Evolutionary conservation across 805 yeast species (phyloP).

Genomic region (Candida railenensis): DNA sequence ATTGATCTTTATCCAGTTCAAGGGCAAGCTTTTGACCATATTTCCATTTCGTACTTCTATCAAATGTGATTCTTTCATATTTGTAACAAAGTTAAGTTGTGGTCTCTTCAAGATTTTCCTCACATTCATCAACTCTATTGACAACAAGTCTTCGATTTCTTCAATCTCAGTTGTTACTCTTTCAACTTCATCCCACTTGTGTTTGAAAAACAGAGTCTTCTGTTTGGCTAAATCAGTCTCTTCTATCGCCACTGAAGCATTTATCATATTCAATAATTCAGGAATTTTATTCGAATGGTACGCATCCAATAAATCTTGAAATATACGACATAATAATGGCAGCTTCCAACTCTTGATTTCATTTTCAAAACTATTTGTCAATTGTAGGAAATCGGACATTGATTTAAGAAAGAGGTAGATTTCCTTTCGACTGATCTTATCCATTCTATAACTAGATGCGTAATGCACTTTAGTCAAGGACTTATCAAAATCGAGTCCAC

Average conservation of each 20-base stretch:
- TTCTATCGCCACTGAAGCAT: conserved; percentile 51
- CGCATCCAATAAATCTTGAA: conserved; percentile 36
- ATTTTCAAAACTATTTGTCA: conserved; percentile 31
- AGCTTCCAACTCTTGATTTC: conserved; percentile 35
- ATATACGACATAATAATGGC: conserved; percentile 32
- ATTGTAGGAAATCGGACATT: conserved; percentile 24
- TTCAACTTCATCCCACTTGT: conserved; percentile 41
- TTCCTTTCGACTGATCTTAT: conserved; percentile 32
- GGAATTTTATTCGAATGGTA: conserved; percentile 29
- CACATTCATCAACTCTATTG: conserved; percentile 51
- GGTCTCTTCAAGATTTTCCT: conserved; percentile 53
- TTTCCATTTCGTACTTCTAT: conserved; percentile 69
- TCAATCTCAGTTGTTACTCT: conserved; percentile 37
- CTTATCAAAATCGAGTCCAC: conserved; percentile 31
- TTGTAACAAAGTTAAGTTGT: conserved; percentile 51
- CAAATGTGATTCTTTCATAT: conserved; percentile 66
- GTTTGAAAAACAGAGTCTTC: conserved; percentile 43
- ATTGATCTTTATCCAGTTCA: conserved; percentile 73
- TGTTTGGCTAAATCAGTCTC: conserved; percentile 42
- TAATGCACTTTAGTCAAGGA: conserved; percentile 38
- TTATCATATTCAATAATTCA: conserved; percentile 47
- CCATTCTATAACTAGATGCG: conserved; percentile 24
- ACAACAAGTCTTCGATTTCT: conserved; percentile 45
- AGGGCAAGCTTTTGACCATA: conserved; percentile 58
- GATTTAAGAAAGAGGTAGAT: conserved; percentile 28